A percentile compares a stretch with the other conserved stretches of the same genome.
Conservation (phyloP, 139 green algal genomes). For the Chlorella sp. region DNA sequence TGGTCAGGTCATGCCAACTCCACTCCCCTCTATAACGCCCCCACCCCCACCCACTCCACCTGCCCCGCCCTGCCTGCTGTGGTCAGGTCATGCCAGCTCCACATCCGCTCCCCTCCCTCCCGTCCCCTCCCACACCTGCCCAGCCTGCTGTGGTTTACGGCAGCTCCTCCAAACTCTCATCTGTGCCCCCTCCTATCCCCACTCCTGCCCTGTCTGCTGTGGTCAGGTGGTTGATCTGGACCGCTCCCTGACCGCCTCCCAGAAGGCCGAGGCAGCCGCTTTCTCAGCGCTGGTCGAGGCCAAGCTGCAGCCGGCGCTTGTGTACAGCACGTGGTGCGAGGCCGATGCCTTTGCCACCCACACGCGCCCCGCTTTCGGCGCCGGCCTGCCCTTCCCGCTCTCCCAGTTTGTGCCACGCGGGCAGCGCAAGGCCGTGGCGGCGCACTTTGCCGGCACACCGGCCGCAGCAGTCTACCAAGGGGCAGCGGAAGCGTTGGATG, state of each 20-base stretch:
- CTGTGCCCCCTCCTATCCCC: no score
- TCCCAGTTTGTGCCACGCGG: background rate
- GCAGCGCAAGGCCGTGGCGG: background rate
- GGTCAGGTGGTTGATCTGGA: constrained; percentile 27
- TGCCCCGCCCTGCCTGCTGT: no score
- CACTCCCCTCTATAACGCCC: no score
- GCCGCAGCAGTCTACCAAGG: background rate
- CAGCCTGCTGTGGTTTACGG: no score
- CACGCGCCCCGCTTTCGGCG: constrained; percentile 26
- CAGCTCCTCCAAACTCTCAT: no score
- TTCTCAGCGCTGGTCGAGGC: constrained; percentile 34
- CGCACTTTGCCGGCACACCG: background rate
- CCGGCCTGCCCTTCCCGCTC: constrained; percentile 32
- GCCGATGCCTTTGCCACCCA: constrained; percentile 19
- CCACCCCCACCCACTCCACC: no score
- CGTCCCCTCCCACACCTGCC: no score
- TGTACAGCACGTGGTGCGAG: constrained; percentile 43
- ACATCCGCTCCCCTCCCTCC: no score
- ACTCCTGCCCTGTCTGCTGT: no score
- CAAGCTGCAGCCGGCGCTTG: constrained; percentile 31
- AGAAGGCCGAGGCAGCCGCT: constrained; percentile 24
- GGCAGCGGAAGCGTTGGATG: constrained; percentile 19
- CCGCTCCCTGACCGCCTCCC: background rate
- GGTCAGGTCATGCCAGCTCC: no score
- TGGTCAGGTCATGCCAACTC: no score